A percentile compares a stretch with the other conserved stretches of the same genome.
Conservation (phyloP, 331 rosid genomes). For the Telfairia occidentalis region DNA sequence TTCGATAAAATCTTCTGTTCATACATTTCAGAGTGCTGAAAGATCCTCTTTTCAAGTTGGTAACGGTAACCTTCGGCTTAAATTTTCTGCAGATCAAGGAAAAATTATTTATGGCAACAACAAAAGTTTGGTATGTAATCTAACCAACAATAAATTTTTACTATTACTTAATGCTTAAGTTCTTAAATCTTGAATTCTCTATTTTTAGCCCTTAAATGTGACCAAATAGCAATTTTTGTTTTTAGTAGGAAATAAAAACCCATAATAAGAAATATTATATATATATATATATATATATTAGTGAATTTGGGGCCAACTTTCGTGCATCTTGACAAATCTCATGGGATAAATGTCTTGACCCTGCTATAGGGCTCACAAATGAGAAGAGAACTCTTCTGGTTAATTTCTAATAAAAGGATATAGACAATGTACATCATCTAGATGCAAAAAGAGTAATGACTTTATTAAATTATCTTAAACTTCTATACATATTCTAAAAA, state of each 20-base stretch:
- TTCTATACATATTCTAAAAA: background rate
- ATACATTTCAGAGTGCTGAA: conserved; percentile 25
- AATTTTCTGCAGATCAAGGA: conserved; percentile 26
- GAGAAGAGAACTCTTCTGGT: background rate
- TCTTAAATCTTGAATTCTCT: background rate
- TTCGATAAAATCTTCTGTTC: conserved; percentile 50
- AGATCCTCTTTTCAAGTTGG: conserved; percentile 34
- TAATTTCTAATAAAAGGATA: background rate
- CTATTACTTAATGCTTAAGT: background rate
- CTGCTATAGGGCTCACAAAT: background rate
- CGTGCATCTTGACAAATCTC: background rate
- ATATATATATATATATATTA: too few relatives aligned
- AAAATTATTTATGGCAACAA: conserved; percentile 30
- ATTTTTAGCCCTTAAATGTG: background rate
- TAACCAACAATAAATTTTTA: background rate
- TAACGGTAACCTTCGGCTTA: conserved; percentile 38
- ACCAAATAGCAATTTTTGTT: background rate
- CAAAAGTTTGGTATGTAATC: conserved; percentile 30
- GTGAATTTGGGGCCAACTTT: background rate
- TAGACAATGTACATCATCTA: background rate
- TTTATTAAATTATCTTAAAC: background rate
- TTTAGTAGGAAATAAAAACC: background rate
- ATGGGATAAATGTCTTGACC: background rate
- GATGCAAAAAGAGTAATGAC: background rate
- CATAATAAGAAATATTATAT: background rate